Percentiles rank a stretch among this genome's conserved stretches.
phyloP scores from a whole-genome alignment of 768 basidiomycete species.

The Mycena pura region DNA sequence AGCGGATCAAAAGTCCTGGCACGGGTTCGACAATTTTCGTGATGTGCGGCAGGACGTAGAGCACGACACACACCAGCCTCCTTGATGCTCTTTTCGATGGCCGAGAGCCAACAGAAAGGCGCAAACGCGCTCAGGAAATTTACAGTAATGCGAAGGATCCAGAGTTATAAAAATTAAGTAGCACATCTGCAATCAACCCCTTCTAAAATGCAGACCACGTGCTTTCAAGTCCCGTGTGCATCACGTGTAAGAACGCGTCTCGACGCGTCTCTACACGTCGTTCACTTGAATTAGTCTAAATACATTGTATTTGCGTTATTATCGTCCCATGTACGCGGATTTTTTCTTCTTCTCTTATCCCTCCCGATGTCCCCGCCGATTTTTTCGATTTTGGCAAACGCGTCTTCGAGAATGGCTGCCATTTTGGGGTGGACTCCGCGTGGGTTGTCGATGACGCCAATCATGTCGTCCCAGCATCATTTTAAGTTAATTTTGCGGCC shows the following conservation, averaged over 20 bases:
- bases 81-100: no score
- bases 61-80: no score
- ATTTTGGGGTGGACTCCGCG: not conserved
- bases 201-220: not conserved
- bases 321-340: not conserved
- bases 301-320: conserved; percentile 1
- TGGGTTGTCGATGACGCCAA: not conserved
- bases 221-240: not conserved
- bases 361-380: not conserved
- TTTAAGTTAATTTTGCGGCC: not conserved
- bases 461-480: not conserved
- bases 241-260: not conserved
- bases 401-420: not conserved
- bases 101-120: no score
- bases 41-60: no score
- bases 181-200: not conserved
- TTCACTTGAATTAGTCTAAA: not conserved
- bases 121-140: no score
- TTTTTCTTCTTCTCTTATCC: not conserved
- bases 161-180: no score
- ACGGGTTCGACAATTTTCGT: no score
- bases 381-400: not conserved
- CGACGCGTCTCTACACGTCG: not conserved
- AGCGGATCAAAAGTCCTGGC: no score
- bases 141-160: no score